Evolutionary conservation across 495 filamentous ascomycete genomes (phyloP), one percentile per base, ranked within the genome.

Genomic region (Articulospora tetracladia): DNA sequence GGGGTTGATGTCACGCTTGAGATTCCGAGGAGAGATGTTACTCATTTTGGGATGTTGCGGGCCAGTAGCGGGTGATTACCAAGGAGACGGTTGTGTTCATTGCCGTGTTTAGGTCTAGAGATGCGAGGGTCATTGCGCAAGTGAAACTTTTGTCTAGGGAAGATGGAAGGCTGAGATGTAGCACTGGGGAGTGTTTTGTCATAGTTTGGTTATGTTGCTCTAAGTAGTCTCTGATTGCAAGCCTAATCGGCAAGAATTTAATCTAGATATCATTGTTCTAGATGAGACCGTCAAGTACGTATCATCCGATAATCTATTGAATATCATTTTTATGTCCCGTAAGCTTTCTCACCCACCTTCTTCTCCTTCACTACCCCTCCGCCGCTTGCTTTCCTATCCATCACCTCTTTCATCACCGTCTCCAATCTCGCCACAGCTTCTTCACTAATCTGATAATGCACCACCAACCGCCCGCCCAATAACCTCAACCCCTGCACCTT

Each of bases 361-460:
- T 19, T 39, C 28, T 54, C 47, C 28, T 46, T 53, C 32, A 22
- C 34, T 1, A 27, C 41, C 2, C 41, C 56, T 12, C 44, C 39
- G 8, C 32, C 55, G 36, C 51, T 51, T 27, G 54, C 39, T 47
- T 55, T 63, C 41, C 51, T 47, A 6, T n/a, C 39, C 34, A 69
- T 34, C 55, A 77, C 70, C 48, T 69, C 72, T 55, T 73, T 71
- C 73, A 86, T 80, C 10, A 83, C 69, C 46, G 61, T 59, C 62
- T 77, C 74, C 60, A 86, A 69, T 58, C 64, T 73, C 53, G 72
- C 64, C 4, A 87, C 66, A 1, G 79, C 80, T 66, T 78, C 76
- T 1, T 80, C 73, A 19, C 75, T 73, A 57, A 86, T 83, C 72
- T 88, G 86, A 64, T 85, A 88, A 69, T 88, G 85, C 39, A 85